A percentile compares a stretch with the other conserved stretches of the same genome.
These are phyloP conservation scores for Ustilago sp. DNA, from an alignment of 1,284 basidiomycete genomes.

Conservation along the genomic window DNA sequence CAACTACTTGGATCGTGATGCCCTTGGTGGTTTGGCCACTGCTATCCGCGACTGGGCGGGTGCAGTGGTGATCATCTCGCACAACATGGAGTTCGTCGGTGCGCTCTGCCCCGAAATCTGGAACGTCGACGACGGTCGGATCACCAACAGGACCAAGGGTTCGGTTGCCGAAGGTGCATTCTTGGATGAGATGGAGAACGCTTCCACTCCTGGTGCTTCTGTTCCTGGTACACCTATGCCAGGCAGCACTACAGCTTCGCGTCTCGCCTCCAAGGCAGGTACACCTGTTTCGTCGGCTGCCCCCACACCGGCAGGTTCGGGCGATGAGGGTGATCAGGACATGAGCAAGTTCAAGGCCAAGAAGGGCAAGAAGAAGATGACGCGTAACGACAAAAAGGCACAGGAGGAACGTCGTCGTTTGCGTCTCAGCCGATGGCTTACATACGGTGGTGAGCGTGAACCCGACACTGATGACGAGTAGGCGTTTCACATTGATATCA, in stretches of 20 bases:
- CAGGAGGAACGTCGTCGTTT: conserved; percentile 67
- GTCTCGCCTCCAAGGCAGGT: conserved; percentile 68
- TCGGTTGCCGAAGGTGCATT: conserved; percentile 83
- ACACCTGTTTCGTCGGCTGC: conserved; percentile 69
- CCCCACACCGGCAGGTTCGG: conserved; percentile 71
- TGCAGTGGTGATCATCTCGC: conserved; percentile 96
- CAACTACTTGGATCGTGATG: conserved; percentile 79
- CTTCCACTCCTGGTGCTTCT: conserved; percentile 77
- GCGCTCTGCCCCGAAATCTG: conserved; percentile 74
- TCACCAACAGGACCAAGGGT: conserved; percentile 88
- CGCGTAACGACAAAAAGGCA: conserved; percentile 68
- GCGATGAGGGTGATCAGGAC: conserved; percentile 70
- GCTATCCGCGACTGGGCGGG: conserved; percentile 97
- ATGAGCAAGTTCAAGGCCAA: conserved; percentile 69
- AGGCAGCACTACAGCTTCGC: conserved; percentile 71
- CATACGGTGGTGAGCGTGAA: conserved; percentile 65
- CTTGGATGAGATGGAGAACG: conserved; percentile 71
- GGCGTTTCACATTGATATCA: background rate
- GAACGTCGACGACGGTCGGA: conserved; percentile 77
- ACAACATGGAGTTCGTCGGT: conserved; percentile 75
- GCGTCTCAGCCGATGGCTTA: conserved; percentile 64
- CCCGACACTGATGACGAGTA: conserved; percentile 68
- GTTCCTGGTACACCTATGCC: conserved; percentile 74
- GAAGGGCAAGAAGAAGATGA: conserved; percentile 70
- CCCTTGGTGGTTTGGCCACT: conserved; percentile 90